These are phyloP conservation scores for Zygosaccharomyces pseudobailii DNA, from an alignment of 1,139 yeast species.

Conservation along the genomic window DNA sequence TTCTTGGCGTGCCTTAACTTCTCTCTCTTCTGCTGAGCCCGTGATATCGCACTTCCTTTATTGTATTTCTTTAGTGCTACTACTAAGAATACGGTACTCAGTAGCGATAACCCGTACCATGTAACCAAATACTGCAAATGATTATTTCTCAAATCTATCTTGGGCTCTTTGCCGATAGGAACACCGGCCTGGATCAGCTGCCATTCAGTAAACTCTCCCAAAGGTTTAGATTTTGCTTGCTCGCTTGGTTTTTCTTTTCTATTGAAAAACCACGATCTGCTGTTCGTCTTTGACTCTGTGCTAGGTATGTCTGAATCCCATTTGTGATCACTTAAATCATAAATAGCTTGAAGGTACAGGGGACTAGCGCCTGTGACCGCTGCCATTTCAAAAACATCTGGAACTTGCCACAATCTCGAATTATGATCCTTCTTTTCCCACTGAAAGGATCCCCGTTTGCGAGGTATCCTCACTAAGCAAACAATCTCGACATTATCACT, in stretches of 20 bases:
- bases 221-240: not conserved
- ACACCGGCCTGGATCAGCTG: constrained; percentile 74
- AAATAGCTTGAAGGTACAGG: constrained; percentile 70
- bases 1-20: constrained; percentile 44
- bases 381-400: constrained; percentile 75
- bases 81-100: constrained; percentile 62
- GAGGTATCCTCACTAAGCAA: constrained; percentile 71
- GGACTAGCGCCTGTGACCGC: constrained; percentile 62
- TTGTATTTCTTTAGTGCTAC: constrained; percentile 47
- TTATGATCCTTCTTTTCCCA: constrained; percentile 67
- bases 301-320: constrained; percentile 12
- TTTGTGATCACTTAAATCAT: constrained; percentile 56
- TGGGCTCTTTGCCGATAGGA: constrained; percentile 80
- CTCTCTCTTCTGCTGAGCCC: constrained; percentile 35
- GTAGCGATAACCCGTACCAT: constrained; percentile 84
- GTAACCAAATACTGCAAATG: constrained; percentile 90
- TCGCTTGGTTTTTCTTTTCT: constrained; percentile 1
- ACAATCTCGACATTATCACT: constrained; percentile 65
- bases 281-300: constrained; percentile 27
- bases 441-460: constrained; percentile 64
- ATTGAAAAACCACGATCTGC: not conserved
- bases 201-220: constrained; percentile 38
- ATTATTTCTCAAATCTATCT: constrained; percentile 76
- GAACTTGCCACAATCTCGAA: constrained; percentile 57
- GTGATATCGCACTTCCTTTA: constrained; percentile 40